These are phyloP conservation scores for Prunus kanzakura DNA, from an alignment of 306 rosid genomes.

Conservation along the genomic window DNA sequence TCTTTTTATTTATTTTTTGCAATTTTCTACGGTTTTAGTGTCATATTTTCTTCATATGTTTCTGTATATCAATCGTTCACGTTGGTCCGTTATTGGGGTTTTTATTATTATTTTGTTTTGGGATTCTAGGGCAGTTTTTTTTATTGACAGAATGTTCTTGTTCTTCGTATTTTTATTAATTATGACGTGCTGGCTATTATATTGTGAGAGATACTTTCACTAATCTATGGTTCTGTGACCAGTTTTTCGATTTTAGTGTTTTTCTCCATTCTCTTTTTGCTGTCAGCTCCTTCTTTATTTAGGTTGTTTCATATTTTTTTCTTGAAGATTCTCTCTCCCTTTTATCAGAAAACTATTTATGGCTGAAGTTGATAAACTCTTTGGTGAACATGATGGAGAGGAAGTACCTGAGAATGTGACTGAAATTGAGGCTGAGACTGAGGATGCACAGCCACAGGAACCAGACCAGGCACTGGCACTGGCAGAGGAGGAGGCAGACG, in stretches of 20 bases:
- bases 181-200: background rate
- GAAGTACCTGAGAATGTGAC: slow-evolving; percentile 25
- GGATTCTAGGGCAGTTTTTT: slow-evolving; percentile 7
- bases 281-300: background rate
- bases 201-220: background rate
- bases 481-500: background rate
- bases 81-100: background rate
- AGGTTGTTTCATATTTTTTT: background rate
- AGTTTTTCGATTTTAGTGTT: background rate
- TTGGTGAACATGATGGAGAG: slow-evolving; percentile 27
- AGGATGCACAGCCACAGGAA: background rate
- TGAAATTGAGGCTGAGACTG: background rate
- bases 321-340: background rate
- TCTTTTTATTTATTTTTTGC: background rate
- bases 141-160: background rate
- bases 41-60: background rate
- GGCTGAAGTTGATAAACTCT: slow-evolving; percentile 65
- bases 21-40: slow-evolving; percentile 5
- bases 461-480: background rate
- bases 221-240: background rate
- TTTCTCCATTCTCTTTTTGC: background rate
- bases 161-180: background rate
- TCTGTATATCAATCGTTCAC: background rate
- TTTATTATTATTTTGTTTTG: background rate
- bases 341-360: slow-evolving; percentile 28